phyloP scores from a whole-genome alignment of 768 basidiomycete genomes.

The Naganishia vishniacii region DNA sequence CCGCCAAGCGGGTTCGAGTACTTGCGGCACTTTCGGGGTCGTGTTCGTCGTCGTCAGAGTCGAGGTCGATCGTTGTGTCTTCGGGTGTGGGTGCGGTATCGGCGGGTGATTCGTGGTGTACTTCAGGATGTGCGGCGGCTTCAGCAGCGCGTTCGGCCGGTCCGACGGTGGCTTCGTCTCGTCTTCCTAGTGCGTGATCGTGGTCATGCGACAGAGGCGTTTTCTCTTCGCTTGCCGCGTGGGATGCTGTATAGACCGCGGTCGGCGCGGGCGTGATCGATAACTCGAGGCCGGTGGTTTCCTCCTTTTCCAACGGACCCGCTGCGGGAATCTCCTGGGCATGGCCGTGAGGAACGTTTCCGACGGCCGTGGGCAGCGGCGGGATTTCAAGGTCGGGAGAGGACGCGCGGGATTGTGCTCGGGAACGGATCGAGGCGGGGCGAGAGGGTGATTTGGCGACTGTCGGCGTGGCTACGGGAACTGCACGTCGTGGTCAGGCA shows the following conservation, averaged over 20 bases:
- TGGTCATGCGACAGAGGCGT: too few species aligned
- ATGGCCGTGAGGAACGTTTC: too few species aligned
- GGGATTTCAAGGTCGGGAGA: not conserved
- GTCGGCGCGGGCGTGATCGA: not conserved
- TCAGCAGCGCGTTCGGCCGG: constrained; percentile 18
- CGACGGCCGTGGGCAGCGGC: not conserved
- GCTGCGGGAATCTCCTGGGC: too few species aligned
- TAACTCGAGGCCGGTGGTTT: not conserved
- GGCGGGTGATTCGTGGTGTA: constrained; percentile 5
- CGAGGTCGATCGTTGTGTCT: not conserved
- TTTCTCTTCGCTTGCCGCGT: not conserved
- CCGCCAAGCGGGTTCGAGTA: constrained; percentile 48
- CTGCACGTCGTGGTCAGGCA: not conserved
- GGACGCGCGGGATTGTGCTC: constrained; percentile 1
- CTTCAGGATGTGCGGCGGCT: not conserved
- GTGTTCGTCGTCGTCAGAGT: not conserved
- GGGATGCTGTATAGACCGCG: not conserved
- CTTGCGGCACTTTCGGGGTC: constrained; percentile 27
- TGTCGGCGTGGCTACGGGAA: not conserved
- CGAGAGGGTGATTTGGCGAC: not conserved
- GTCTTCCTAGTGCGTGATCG: constrained; percentile 3
- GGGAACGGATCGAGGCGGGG: constrained; percentile 1
- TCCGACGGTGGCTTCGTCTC: constrained; percentile 1
- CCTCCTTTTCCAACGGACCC: not conserved
- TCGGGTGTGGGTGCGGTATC: constrained; percentile 33